Evolutionary conservation across 2,329 filamentous ascomycete species (phyloP), one percentile per base, ranked within the genome.

Genomic region (Pseudovirgaria hyperparasitica): DNA sequence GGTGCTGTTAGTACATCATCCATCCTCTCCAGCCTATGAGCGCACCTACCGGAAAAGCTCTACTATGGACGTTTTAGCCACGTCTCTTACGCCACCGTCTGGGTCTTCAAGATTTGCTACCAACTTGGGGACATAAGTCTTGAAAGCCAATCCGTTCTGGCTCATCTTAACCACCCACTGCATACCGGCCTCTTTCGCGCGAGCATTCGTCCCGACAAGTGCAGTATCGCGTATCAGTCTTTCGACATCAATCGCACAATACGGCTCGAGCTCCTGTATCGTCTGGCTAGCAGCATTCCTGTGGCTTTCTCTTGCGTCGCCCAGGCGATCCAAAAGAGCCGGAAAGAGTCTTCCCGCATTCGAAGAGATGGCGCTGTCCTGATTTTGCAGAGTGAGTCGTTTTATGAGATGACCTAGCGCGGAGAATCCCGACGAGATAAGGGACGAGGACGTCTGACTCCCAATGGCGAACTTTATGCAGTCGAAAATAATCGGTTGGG

Each of bases 91-190:
- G 54, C 74, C 76, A 26, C 80, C 78, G 50, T 93, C 87, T 7
- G 85, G 80, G 52, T 94, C 86, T 55, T 94, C 87, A 22, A 94
- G 67, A 39, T 90, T 70, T 29, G 82, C 77, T 59, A 94, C 87
- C 21, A 94, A 65, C 8, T 70, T 67, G 3, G 82, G 78, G 2
- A 92, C 85, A 49, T 92, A 93, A 43, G 62, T 63, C 35, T 82
- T 78, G 57, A 94, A 94, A 19, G 76, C 75, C 38, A 94, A 62
- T 20, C 72, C 74, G 28, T 82, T 77, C 46, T 76, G 70, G 50
- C 90, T 80, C 76, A 87, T 92, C 70, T 77, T 76, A 18, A 84
- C 65, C 19, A 94, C 62, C 86, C 86, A 94, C 35, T 76, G 69
- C 72, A 94, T 76, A 38, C 76, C 76, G 28, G 74, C 65, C 58